Percentiles rank a stretch among this genome's conserved stretches.
Evolutionary conservation across 176 grass and related monocot genomes (phyloP).

Genomic region (Bromus sterilis): DNA sequence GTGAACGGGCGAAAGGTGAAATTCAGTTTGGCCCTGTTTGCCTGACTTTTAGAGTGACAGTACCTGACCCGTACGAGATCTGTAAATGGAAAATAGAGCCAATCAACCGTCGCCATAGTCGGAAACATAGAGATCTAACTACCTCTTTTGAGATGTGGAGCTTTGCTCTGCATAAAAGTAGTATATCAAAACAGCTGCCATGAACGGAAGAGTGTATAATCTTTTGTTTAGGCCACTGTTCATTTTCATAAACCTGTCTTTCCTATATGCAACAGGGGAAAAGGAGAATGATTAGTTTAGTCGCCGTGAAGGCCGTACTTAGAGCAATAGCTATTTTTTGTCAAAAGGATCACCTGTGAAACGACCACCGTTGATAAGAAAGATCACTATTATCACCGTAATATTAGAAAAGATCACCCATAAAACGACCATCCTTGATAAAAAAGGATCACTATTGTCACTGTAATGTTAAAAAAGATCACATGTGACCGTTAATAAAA

Average conservation of each 20-base stretch:
- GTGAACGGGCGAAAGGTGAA: conserved; percentile 27
- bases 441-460: too few species aligned
- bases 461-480: too few species aligned
- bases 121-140: neutral
- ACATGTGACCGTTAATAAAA: too few species aligned
- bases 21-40: neutral
- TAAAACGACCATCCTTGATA: too few species aligned
- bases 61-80: neutral
- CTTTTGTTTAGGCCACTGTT: neutral
- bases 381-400: too few species aligned
- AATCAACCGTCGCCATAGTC: neutral
- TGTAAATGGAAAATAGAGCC: neutral
- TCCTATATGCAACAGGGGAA: too few species aligned
- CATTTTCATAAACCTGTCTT: neutral
- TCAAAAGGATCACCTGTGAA: too few species aligned
- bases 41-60: neutral
- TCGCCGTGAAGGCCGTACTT: too few species aligned
- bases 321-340: too few species aligned
- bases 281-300: too few species aligned
- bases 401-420: too few species aligned
- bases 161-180: neutral
- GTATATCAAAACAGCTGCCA: neutral
- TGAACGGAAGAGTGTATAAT: neutral
- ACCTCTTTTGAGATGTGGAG: neutral
- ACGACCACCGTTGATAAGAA: too few species aligned